phyloP scores from a whole-genome alignment of 345 rosid species.

The Eutrema yunnanense region DNA sequence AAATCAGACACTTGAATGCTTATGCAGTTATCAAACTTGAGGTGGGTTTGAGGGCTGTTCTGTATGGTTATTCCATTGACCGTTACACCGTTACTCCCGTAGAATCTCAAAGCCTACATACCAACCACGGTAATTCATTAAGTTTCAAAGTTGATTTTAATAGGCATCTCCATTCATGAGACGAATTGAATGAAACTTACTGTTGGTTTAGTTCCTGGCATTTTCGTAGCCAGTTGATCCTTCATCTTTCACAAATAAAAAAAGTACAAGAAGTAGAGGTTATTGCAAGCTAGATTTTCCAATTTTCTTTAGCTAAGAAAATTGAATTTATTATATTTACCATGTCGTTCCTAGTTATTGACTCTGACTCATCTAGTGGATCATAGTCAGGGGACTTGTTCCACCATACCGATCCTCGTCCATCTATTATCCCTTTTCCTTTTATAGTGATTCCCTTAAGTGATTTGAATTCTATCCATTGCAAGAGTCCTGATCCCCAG shows the following conservation, averaged over 20 bases:
- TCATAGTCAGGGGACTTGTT: slow-evolving; percentile 32
- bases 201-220: slow-evolving; percentile 76
- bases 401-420: slow-evolving; percentile 89
- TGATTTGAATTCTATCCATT: slow-evolving; percentile 75
- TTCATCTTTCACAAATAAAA: slow-evolving; percentile 31
- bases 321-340: slow-evolving; percentile 19
- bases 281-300: neutral
- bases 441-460: slow-evolving; percentile 49
- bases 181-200: slow-evolving; percentile 29
- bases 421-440: slow-evolving; percentile 81
- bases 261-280: slow-evolving; percentile 1
- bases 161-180: neutral
- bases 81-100: slow-evolving; percentile 64
- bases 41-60: slow-evolving; percentile 88
- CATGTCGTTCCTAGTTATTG: slow-evolving; percentile 12
- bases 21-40: slow-evolving; percentile 68
- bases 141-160: neutral
- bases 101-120: slow-evolving; percentile 74
- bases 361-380: slow-evolving; percentile 29
- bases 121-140: neutral
- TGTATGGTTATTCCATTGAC: slow-evolving; percentile 76
- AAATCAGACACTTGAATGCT: slow-evolving; percentile 56
- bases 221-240: slow-evolving; percentile 30
- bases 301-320: slow-evolving; percentile 3
- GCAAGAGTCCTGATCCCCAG: slow-evolving; percentile 62